Base-by-base conservation (phyloP, 2,329 filamentous ascomycete species). In the Talaromyces sp. region DNA sequence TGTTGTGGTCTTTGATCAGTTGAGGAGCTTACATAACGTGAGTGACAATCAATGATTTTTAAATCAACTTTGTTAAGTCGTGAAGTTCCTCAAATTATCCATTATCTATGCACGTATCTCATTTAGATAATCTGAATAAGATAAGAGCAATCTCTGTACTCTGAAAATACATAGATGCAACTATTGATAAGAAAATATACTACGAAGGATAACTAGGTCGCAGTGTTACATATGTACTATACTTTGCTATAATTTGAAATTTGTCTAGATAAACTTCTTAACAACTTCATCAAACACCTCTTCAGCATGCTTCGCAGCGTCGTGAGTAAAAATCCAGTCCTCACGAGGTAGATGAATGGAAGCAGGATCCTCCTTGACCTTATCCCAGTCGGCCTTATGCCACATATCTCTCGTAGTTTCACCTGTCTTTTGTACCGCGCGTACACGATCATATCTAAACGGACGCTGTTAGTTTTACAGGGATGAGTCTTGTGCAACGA, bases 381-480 rank as follows among this genome's bases (percentile, higher is more conserved):
- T 77, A 35, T 74, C 75, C 76, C 81, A 84, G 70, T 83, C 80
- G 8, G 82, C 82, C 70, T 81, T 82, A 72, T 85, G 83, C 83
- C 82, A 85, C 71, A 80, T 80, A 67, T 83, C 80, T 37, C 81
- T 74, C 1, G 82, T 81, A 58, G 76, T 75, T 63, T 81, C 78
- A 5, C 82, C 82, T 22, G 79, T 83, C 67, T 81, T 80, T 74
- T 84, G 81, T 14, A 82, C 79, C 33, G 75, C 75, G 66, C 79
- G 78, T 24, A 83, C 81, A 31, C 83, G 77, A 39, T 81, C 80
- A 70, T 81, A 84, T 27, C 83, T 71, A 31, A 31, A 19, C 3
- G 16, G 45, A 45, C 5, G n/a, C 4, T 19, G 24, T 52, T 27
- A 33, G 27, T 6, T 4, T 9, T 33, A 27, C 22, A 27, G 22